Evolutionary conservation across 495 filamentous ascomycete genomes (phyloP).

Genomic region (Durotheca rogersii): DNA sequence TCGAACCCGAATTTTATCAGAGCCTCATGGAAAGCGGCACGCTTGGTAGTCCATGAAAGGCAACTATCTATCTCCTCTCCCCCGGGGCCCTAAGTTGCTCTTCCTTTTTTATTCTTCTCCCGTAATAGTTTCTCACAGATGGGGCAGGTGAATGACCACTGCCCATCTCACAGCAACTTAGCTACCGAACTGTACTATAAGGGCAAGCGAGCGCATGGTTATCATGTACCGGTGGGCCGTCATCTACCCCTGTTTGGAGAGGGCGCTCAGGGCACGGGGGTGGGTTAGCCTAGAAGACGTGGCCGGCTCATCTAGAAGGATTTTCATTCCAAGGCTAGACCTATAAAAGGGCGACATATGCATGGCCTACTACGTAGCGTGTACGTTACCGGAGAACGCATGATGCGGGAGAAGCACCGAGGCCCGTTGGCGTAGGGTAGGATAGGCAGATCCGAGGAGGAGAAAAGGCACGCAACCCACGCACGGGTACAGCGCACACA

Average conservation of each 20-base stretch:
- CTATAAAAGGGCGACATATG: not conserved
- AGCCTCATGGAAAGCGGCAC: conserved; percentile 86
- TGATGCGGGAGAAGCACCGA: not conserved
- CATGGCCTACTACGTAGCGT: not conserved
- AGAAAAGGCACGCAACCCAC: not conserved
- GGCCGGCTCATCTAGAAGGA: not conserved
- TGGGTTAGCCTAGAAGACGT: not conserved
- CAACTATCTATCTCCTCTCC: not conserved
- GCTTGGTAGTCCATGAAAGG: conserved; percentile 52
- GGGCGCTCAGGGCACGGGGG: not conserved
- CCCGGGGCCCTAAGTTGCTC: too few relatives aligned
- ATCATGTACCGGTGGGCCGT: not conserved
- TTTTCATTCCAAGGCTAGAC: not conserved
- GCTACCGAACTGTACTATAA: too few relatives aligned
- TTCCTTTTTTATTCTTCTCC: too few relatives aligned
- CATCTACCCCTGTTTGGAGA: too few relatives aligned
- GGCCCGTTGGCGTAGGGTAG: not conserved
- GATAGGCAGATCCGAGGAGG: too few relatives aligned
- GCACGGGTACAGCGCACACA: too few relatives aligned
- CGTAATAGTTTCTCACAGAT: not conserved
- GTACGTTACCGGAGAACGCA: not conserved
- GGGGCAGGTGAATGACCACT: not conserved
- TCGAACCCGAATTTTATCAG: conserved; percentile 90
- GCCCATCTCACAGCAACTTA: too few relatives aligned
- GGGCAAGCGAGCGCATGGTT: too few relatives aligned